phyloP scores from a whole-genome alignment of 2,329 filamentous ascomycete genomes.

The Hymenoscyphus repandus region DNA sequence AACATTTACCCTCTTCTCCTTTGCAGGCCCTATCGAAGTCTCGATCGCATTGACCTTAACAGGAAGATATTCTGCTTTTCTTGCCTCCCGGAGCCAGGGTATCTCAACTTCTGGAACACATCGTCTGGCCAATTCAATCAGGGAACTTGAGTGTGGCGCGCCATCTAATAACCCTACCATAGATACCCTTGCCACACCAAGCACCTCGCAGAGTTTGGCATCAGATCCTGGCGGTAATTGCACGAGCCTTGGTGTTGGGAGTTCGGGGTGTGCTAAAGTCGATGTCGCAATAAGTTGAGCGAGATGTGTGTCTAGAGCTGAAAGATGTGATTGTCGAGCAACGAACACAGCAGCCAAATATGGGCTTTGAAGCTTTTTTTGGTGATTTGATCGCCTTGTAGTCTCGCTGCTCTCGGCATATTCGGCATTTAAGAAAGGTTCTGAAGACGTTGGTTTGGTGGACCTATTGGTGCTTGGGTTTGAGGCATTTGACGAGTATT shows the following conservation, averaged over 20 bases:
- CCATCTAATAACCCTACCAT: constrained; percentile 54
- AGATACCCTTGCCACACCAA: constrained; percentile 60
- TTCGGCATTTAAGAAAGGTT: neutral
- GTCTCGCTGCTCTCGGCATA: neutral
- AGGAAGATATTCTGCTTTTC: constrained; percentile 36
- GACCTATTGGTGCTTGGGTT: neutral
- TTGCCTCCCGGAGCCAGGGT: constrained; percentile 48
- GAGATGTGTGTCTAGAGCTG: constrained; percentile 55
- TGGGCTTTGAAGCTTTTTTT: neutral
- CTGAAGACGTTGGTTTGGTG: neutral
- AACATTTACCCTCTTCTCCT: constrained; percentile 9
- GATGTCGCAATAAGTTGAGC: constrained; percentile 49
- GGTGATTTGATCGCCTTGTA: neutral
- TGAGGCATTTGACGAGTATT: constrained; percentile 18
- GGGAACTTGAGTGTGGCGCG: constrained; percentile 50
- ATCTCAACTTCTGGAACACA: constrained; percentile 48
- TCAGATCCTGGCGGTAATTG: constrained; percentile 58
- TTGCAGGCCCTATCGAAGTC: constrained; percentile 24
- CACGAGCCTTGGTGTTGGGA: constrained; percentile 49
- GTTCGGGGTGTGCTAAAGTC: constrained; percentile 37
- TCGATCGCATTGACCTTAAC: constrained; percentile 44
- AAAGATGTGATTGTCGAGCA: constrained; percentile 50
- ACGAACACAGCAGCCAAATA: constrained; percentile 49
- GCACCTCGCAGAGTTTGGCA: constrained; percentile 47
- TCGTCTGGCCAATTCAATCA: constrained; percentile 51